Evolutionary conservation across 495 filamentous ascomycete genomes (phyloP).

Genomic region (Letharia columbiana): DNA sequence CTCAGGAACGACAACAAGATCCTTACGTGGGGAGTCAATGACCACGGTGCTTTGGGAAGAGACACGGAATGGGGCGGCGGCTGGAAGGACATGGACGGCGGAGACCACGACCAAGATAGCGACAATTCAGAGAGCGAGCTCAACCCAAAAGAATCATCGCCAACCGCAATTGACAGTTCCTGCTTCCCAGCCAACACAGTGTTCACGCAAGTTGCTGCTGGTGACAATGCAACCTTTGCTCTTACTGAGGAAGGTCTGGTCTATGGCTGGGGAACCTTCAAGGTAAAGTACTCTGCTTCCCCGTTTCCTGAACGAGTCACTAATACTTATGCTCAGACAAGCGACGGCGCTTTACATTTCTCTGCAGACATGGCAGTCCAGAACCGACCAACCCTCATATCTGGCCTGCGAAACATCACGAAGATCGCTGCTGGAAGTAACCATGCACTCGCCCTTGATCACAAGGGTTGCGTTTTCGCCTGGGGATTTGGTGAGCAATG

Average conservation of each 20-base stretch:
- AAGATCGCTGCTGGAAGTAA: neutral
- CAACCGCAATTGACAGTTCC: neutral
- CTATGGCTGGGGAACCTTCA: neutral
- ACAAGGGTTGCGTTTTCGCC: neutral
- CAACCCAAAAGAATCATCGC: neutral
- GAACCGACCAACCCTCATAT: neutral
- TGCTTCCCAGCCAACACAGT: neutral
- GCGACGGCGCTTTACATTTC: neutral
- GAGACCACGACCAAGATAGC: neutral
- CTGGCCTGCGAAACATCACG: neutral
- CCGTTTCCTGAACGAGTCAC: neutral
- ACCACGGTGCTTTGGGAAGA: neutral
- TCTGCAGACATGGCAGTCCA: neutral
- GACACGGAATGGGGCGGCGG: neutral
- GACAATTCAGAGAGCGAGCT: neutral
- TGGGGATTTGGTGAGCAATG: conserved; percentile 1
- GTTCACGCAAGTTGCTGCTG: neutral
- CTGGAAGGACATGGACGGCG: neutral
- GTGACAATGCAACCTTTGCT: conserved; percentile 1
- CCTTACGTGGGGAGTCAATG: neutral
- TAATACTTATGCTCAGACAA: neutral
- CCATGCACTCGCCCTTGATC: neutral
- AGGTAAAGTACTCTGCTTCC: neutral
- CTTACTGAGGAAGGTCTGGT: neutral
- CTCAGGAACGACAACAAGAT: neutral